Base-by-base conservation (phyloP, 108 stramenopile genomes). In the Schizochytrium sp. region DNA sequence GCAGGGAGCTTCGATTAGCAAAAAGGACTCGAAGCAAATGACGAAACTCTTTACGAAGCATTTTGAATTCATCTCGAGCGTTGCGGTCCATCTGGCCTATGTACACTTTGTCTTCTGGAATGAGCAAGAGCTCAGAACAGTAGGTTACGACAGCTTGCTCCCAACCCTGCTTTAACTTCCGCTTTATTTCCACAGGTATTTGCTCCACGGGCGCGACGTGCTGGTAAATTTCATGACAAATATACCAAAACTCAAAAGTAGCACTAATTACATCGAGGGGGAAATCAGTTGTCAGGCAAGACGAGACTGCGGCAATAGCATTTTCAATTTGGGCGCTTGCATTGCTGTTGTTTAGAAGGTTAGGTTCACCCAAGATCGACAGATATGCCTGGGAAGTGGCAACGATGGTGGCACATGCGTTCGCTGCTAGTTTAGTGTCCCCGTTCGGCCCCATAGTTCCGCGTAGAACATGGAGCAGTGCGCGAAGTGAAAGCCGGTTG, bases 331-430 rank as follows among this genome's bases (percentile, higher is more conserved):
- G 64, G 10, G 12, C 64, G 64, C 44, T 28, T 28, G 28, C 28
- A 28, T 28, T 28, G 28, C 28, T 28, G 28, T 28, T 28, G 28
- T 28, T 28, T 28, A 28, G 28, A 28, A 28, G 42, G 19, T 12
- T 5, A 15, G 40, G 64, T 44, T 69, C 64, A 44, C 64, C 12
- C 10, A 69, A 7, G 5, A 69, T 15, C 5, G 64, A 69, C 8
- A 69, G 64, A 38, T 38, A 44, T 7, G 64, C 64, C 28, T 28
- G 28, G 10, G 64, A 38, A 28, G 44, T 44, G 12, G 64, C 10
- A 1, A 69, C 64, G 64, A 69, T 38, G 5, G 64, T 69, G 40
- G 64, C 64, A 44, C 64, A 69, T 44, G 44, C 64, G 28, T 69
- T 69, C 5, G 64, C 15, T 38, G 64, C 64, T 7, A 69, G 64